Evolutionary conservation across 1,284 basidiomycete genomes (phyloP), one percentile per base, ranked within the genome.

Genomic region (Leccinum solheimii): DNA sequence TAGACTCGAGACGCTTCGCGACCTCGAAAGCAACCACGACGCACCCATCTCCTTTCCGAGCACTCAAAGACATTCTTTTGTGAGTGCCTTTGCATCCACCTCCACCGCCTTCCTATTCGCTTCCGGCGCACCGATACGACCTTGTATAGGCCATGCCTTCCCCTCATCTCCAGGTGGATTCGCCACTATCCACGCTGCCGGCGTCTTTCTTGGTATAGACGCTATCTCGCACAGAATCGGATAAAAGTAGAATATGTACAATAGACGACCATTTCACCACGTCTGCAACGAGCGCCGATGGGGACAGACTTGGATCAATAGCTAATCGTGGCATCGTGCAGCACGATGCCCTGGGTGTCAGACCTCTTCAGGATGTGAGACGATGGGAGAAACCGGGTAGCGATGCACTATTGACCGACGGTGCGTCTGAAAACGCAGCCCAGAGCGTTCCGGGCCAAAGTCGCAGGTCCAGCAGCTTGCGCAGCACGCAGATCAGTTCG

Each of bases 401-500:
- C 11, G 80, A 76, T 3, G 74, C 65, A 58, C 82, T 81, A 67
- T 83, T 80, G 57, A 77, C 71, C 0, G 88, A 84, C 0, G 90
- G 88, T 4, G 82, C 67, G 21, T 86, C 81, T 0, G 90, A 90
- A 16, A 87, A 70, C 0, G 89, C 88, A 1, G 91, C 88, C 86
- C 87, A 91, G 11, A 94, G 76, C 1, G 86, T 86, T 1, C 88
- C 91, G 8, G 86, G 80, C 84, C 87, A 91, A 11, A 95, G 75
- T n/a, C 81, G 80, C 38, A 94, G 77, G 38, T 83, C 81, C 3
- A 87, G 78, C n/a, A 97, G 76, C 64, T 92, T 91, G 51, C 85
- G 84, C 11, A 98, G 78, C 7, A 96, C 84, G 69, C 94, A 97
- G 1, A 95, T 75, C 14, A 98, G 74, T 71, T 98, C 96, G 66